Percentiles rank a stretch among this genome's conserved stretches.
Conservation (phyloP, 345 rosid species). For the Litchi chinensis region DNA sequence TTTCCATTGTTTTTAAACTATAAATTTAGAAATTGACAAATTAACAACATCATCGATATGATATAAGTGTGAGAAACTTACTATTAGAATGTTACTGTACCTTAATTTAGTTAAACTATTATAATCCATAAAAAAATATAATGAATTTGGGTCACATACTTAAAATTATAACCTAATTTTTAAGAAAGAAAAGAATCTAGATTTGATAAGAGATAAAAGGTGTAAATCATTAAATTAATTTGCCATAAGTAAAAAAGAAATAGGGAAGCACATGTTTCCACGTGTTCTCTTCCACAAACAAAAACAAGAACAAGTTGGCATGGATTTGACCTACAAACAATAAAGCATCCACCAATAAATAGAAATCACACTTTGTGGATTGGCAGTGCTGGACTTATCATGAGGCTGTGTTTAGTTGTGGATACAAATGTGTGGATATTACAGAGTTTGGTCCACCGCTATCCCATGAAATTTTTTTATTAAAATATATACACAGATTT, state of each 20-base stretch:
- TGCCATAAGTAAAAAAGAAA: neutral
- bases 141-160: no score
- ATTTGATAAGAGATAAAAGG: neutral
- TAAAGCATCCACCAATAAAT: constrained; percentile 9
- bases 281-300: constrained; percentile 10
- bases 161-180: no score
- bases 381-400: constrained; percentile 1
- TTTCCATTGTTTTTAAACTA: no score
- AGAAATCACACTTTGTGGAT: neutral
- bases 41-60: no score
- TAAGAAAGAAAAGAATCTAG: neutral
- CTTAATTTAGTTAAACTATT: no score
- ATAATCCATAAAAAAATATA: no score
- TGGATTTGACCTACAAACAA: neutral
- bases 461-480: neutral
- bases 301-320: neutral
- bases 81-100: no score
- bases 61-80: no score
- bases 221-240: neutral
- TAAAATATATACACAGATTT: no score
- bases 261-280: constrained; percentile 16
- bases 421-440: neutral
- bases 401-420: neutral
- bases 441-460: constrained; percentile 1
- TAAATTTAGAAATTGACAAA: no score